Conservation (phyloP, 1,284 basidiomycete species). For the Ceratobasidium sp. region DNA sequence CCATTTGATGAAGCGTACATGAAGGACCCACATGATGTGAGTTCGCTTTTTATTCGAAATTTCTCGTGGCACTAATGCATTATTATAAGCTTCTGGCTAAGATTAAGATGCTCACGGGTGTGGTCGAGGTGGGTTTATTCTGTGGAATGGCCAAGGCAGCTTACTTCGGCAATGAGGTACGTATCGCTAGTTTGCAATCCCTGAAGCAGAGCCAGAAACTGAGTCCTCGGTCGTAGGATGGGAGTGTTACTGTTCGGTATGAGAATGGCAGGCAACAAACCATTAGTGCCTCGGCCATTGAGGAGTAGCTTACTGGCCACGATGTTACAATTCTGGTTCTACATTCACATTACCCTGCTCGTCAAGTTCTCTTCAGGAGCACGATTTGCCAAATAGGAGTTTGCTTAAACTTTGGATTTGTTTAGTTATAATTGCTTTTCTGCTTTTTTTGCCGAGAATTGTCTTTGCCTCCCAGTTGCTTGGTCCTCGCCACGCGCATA, state of each 20-base stretch:
- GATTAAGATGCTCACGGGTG: constrained; percentile 92
- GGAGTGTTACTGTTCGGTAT: constrained; percentile 51
- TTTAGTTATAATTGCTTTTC: too few relatives aligned
- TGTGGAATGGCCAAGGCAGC: constrained; percentile 92
- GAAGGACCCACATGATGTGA: constrained; percentile 70
- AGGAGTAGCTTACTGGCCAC: neutral
- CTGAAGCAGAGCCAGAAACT: too few relatives aligned
- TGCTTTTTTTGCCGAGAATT: too few relatives aligned
- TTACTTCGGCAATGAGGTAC: constrained; percentile 92
- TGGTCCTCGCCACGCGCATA: too few relatives aligned
- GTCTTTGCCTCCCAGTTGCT: too few relatives aligned
- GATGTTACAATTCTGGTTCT: too few relatives aligned
- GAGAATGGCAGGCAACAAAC: constrained; percentile 49
- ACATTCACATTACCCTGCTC: too few relatives aligned
- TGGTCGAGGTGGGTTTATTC: constrained; percentile 97
- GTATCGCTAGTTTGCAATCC: constrained; percentile 40
- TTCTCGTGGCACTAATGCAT: neutral
- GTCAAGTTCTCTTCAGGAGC: too few relatives aligned
- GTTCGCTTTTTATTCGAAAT: constrained; percentile 44
- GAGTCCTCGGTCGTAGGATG: constrained; percentile 47
- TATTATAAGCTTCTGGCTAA: constrained; percentile 64
- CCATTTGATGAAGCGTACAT: constrained; percentile 77
- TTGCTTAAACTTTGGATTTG: too few relatives aligned
- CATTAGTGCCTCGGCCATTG: constrained; percentile 40
- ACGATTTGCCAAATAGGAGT: too few relatives aligned